Conservation (phyloP, 2,329 filamentous ascomycete species). For the Delphinella strobiligena region DNA sequence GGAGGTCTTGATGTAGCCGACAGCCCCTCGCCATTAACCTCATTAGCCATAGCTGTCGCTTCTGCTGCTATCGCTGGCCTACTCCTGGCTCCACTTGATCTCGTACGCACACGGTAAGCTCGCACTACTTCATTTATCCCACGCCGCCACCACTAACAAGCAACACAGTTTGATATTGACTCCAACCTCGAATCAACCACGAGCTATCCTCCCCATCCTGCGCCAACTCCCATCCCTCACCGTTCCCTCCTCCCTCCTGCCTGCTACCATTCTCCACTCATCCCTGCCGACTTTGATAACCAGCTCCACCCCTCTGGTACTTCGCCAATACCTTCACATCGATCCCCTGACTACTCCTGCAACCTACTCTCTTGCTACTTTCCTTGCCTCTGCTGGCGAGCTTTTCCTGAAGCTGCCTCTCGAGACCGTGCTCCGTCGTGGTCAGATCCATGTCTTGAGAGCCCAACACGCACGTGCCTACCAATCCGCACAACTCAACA, state of each 20-base stretch:
- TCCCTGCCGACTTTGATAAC: conserved; percentile 73
- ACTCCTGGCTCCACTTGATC: conserved; percentile 74
- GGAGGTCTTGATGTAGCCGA: conserved; percentile 71
- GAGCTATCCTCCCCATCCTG: conserved; percentile 67
- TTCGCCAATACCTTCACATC: conserved; percentile 74
- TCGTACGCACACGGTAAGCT: conserved; percentile 60
- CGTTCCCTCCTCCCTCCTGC: conserved; percentile 53
- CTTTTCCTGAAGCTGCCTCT: conserved; percentile 79
- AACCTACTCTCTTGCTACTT: conserved; percentile 70
- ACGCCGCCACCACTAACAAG: conserved; percentile 9
- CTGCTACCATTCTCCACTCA: conserved; percentile 80
- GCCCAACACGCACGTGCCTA: conserved; percentile 8
- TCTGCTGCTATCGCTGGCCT: conserved; percentile 62
- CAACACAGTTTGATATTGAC: conserved; percentile 67
- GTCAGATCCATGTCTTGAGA: conserved; percentile 64
- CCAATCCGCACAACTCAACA: conserved; percentile 14
- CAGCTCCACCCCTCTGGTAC: conserved; percentile 69
- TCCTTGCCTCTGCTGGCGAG: conserved; percentile 66
- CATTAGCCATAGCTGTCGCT: conserved; percentile 59
- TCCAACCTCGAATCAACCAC: conserved; percentile 53
- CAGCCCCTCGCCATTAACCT: conserved; percentile 70
- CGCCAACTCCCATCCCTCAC: conserved; percentile 60
- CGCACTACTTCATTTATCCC: not conserved
- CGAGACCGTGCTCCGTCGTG: conserved; percentile 81
- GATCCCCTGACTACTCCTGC: conserved; percentile 72